Evolutionary conservation across 441 rosid species (phyloP).

Genomic region (Erysimum cheiri): DNA sequence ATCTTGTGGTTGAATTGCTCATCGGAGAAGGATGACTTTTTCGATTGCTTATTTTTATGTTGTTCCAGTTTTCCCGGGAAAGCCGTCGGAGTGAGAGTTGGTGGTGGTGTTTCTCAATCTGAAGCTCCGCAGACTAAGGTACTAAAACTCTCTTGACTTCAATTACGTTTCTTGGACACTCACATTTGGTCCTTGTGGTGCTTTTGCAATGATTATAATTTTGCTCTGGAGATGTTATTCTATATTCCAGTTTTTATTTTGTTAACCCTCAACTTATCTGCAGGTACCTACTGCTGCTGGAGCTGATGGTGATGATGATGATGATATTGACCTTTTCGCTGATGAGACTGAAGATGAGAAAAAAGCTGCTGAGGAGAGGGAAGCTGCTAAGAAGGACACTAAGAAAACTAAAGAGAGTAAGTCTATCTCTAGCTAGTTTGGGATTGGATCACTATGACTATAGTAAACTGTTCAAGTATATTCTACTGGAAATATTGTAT

Average conservation of each 20-base stretch:
- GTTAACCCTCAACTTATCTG: not conserved
- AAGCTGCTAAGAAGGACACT: conserved; percentile 59
- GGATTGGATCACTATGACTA: not conserved
- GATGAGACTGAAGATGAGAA: conserved; percentile 81
- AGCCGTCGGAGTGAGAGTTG: conserved; percentile 75
- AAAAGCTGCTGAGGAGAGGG: conserved; percentile 72
- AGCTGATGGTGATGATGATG: conserved; percentile 58
- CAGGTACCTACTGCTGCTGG: conserved; percentile 55
- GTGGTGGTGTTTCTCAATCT: conserved; percentile 55
- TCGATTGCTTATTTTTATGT: not conserved
- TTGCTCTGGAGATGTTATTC: no score
- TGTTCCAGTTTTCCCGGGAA: conserved; percentile 75
- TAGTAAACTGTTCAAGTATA: not conserved
- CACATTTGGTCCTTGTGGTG: not conserved
- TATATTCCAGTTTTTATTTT: no score
- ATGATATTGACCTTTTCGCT: conserved; percentile 74
- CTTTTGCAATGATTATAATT: not conserved
- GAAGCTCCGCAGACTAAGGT: conserved; percentile 49
- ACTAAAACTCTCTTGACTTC: conserved; percentile 33
- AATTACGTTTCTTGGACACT: not conserved
- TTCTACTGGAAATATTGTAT: not conserved
- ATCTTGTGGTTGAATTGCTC: not conserved
- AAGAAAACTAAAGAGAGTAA: conserved; percentile 67
- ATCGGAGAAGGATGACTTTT: conserved; percentile 1
- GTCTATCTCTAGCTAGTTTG: not conserved